A percentile compares a stretch with the other conserved stretches of the same genome.
Evolutionary conservation across 1,139 yeast species (phyloP).

Genomic region (Taphrina confusa): DNA sequence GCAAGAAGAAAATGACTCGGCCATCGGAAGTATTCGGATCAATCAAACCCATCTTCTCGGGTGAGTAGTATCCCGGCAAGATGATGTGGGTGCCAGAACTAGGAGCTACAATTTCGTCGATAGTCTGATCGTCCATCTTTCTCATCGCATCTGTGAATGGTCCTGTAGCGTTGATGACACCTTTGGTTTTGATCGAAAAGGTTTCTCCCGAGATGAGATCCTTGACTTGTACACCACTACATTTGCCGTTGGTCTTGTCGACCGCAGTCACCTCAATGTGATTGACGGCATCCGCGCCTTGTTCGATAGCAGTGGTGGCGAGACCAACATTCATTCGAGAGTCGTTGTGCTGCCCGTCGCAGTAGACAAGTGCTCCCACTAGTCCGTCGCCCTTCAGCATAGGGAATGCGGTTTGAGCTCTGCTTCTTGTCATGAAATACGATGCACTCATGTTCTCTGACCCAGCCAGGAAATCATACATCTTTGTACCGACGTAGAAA

Average conservation of each 20-base stretch:
- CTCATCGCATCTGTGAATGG: slow-evolving; percentile 84
- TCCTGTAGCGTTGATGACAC: slow-evolving; percentile 90
- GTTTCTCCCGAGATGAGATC: slow-evolving; percentile 51
- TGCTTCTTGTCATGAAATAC: slow-evolving; percentile 67
- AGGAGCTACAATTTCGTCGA: slow-evolving; percentile 83
- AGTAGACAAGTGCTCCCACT: slow-evolving; percentile 90
- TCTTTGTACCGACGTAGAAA: slow-evolving; percentile 86
- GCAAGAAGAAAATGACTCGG: slow-evolving; percentile 93
- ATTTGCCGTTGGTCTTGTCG: slow-evolving; percentile 57
- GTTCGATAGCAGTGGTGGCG: slow-evolving; percentile 79
- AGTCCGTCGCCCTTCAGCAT: slow-evolving; percentile 78
- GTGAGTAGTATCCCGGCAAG: slow-evolving; percentile 89
- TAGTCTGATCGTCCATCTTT: slow-evolving; percentile 69
- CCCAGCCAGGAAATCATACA: slow-evolving; percentile 94
- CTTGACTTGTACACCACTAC: slow-evolving; percentile 72
- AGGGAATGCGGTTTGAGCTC: slow-evolving; percentile 78
- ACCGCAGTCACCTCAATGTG: slow-evolving; percentile 79
- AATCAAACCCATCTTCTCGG: slow-evolving; percentile 80
- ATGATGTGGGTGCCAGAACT: slow-evolving; percentile 92
- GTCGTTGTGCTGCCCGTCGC: slow-evolving; percentile 93
- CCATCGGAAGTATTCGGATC: slow-evolving; percentile 95
- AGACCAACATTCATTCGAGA: slow-evolving; percentile 85
- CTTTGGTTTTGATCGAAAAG: slow-evolving; percentile 61
- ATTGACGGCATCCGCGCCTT: slow-evolving; percentile 88
- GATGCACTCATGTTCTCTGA: slow-evolving; percentile 78